These are phyloP conservation scores for Magnusiomyces starmeri DNA, from an alignment of 1,139 yeast genomes.

Conservation along the genomic window DNA sequence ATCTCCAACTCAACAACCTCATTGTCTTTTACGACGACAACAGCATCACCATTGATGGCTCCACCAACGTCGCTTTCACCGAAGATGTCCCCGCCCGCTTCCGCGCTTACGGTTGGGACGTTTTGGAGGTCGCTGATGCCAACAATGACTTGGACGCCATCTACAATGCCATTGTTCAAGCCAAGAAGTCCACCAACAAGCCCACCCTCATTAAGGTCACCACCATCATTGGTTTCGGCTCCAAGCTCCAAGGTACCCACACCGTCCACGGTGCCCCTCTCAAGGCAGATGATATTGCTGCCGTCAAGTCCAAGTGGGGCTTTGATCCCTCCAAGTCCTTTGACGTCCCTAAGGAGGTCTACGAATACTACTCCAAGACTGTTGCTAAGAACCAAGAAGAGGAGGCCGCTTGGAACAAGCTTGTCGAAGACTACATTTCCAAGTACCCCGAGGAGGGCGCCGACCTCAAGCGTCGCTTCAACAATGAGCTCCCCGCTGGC, in stretches of 20 bases:
- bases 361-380: conserved; percentile 54
- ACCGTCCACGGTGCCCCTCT: conserved; percentile 96
- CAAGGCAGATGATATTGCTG: conserved; percentile 87
- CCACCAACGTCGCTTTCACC: conserved; percentile 84
- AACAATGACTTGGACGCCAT: conserved; percentile 71
- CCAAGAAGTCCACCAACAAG: conserved; percentile 49
- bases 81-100: conserved; percentile 86
- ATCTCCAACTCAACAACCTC: conserved; percentile 86
- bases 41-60: conserved; percentile 95
- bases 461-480: conserved; percentile 75
- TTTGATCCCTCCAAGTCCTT: conserved; percentile 83
- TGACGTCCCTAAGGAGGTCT: conserved; percentile 76
- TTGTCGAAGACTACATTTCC: conserved; percentile 53
- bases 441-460: conserved; percentile 77
- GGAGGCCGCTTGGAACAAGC: conserved; percentile 68
- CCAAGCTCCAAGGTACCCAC: conserved; percentile 78
- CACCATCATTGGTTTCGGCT: conserved; percentile 95
- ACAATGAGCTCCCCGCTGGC: conserved; percentile 71
- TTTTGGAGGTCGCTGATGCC: conserved; percentile 70
- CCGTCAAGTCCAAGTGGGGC: conserved; percentile 77
- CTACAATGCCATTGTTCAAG: conserved; percentile 56
- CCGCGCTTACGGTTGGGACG: conserved; percentile 94
- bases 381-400: conserved; percentile 55
- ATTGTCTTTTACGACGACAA: conserved; percentile 97
- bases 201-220: conserved; percentile 87